phyloP scores from a whole-genome alignment of 1,284 basidiomycete genomes.

The Paramarasmius palmivorus region DNA sequence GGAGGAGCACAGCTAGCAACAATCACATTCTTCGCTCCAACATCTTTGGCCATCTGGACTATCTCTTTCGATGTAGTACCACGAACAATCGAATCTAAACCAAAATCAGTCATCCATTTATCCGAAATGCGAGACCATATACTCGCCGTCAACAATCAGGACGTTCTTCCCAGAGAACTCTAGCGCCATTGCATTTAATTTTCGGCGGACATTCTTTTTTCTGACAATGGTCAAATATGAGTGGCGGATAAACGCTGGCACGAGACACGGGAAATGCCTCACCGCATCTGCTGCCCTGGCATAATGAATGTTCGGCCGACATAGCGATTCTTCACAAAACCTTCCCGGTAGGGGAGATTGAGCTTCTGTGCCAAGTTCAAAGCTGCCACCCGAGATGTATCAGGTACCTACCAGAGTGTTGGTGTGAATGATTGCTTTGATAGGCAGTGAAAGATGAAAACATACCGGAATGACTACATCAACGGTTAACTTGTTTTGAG shows the following conservation, averaged over 20 bases:
- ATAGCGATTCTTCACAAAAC: conserved; percentile 99
- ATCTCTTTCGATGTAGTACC: conserved; percentile 99
- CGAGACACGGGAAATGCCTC: conserved; percentile 13
- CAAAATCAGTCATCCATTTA: conserved; percentile 2
- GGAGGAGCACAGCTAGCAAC: conserved; percentile 97
- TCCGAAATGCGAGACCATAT: conserved; percentile 7
- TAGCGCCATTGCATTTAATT: conserved; percentile 99
- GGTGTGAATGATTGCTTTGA: conserved; percentile 3
- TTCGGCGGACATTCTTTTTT: conserved; percentile 93
- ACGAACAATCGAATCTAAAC: conserved; percentile 92
- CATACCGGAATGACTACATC: conserved; percentile 96
- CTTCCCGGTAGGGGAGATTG: conserved; percentile 92
- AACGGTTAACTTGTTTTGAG: conserved; percentile 67
- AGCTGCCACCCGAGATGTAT: conserved; percentile 95
- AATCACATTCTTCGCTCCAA: conserved; percentile 96
- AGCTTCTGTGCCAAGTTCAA: conserved; percentile 94
- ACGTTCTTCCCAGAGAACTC: conserved; percentile 95
- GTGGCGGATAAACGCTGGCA: not conserved
- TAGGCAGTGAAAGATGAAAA: conserved; percentile 4
- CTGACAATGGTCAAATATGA: too few species aligned
- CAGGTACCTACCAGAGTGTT: conserved; percentile 67
- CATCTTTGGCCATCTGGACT: conserved; percentile 99
- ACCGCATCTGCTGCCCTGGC: conserved; percentile 96
- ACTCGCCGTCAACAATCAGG: conserved; percentile 91
- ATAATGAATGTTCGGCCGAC: conserved; percentile 99